These are phyloP conservation scores for Begonia masoniana DNA, from an alignment of 306 rosid genomes.

Conservation along the genomic window DNA sequence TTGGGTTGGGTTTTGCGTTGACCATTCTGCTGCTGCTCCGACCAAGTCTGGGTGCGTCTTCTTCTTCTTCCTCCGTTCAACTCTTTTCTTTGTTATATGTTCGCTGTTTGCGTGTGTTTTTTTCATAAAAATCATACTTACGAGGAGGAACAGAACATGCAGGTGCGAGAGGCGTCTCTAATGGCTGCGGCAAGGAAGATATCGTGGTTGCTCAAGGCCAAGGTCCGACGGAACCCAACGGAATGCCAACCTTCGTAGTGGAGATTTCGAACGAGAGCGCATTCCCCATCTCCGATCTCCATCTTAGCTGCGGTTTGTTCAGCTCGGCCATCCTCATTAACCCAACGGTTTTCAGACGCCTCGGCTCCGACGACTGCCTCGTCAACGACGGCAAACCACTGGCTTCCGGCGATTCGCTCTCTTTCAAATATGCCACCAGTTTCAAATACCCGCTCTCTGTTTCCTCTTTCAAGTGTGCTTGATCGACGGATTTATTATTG, in stretches of 20 bases:
- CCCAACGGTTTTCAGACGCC: neutral
- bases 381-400: neutral
- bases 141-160: too few species aligned
- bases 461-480: neutral
- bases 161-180: too few species aligned
- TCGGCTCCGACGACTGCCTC: slow-evolving; percentile 3
- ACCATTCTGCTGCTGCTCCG: too few species aligned
- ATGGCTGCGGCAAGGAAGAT: neutral
- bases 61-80: too few species aligned
- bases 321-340: neutral
- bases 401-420: neutral
- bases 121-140: too few species aligned
- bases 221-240: neutral
- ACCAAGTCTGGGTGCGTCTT: too few species aligned
- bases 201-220: slow-evolving; percentile 1
- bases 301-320: neutral
- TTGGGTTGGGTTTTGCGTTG: too few species aligned
- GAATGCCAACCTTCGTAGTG: neutral
- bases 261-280: neutral
- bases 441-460: slow-evolving; percentile 1
- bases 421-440: slow-evolving; percentile 1
- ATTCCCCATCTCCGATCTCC: neutral
- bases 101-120: too few species aligned
- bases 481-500: neutral
- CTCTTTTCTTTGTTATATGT: too few species aligned